phyloP scores from a whole-genome alignment of 768 basidiomycete species.

The Auricularia sp. region DNA sequence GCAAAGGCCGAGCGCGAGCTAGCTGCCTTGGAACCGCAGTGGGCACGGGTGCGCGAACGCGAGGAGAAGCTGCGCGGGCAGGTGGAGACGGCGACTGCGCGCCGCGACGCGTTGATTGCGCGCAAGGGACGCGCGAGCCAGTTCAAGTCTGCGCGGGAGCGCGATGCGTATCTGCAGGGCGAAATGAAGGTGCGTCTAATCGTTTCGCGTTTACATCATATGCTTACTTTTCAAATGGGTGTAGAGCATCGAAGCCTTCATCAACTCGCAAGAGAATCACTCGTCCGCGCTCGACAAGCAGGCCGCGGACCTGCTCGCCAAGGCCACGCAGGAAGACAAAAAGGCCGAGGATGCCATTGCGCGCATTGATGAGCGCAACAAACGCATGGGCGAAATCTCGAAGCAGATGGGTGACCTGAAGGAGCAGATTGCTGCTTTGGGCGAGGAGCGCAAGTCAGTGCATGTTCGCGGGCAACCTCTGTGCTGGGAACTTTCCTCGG shows the following conservation, averaged over 20 bases:
- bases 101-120: conserved; percentile 64
- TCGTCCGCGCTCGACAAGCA: conserved; percentile 22
- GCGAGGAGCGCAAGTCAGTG: conserved; percentile 65
- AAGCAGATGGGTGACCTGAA: conserved; percentile 54
- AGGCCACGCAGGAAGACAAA: conserved; percentile 42
- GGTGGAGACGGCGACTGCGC: conserved; percentile 66
- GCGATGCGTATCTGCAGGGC: conserved; percentile 72
- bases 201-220: conserved; percentile 34
- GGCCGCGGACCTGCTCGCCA: conserved; percentile 40
- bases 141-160: conserved; percentile 72
- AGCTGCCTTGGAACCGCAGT: conserved; percentile 55
- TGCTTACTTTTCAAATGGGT: not conserved
- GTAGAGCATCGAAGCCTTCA: not conserved
- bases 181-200: conserved; percentile 69
- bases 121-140: conserved; percentile 85
- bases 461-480: too few relatives aligned
- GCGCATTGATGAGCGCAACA: conserved; percentile 48
- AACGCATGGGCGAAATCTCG: conserved; percentile 40
- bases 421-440: conserved; percentile 56
- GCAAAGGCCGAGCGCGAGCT: conserved; percentile 51
- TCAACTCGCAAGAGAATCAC: conserved; percentile 13
- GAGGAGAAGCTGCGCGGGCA: conserved; percentile 41
- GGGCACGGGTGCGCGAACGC: conserved; percentile 44
- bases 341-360: conserved; percentile 37
- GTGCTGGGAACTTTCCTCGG: too few relatives aligned